Conservation (phyloP, 441 rosid species). For the Croton setiger region DNA sequence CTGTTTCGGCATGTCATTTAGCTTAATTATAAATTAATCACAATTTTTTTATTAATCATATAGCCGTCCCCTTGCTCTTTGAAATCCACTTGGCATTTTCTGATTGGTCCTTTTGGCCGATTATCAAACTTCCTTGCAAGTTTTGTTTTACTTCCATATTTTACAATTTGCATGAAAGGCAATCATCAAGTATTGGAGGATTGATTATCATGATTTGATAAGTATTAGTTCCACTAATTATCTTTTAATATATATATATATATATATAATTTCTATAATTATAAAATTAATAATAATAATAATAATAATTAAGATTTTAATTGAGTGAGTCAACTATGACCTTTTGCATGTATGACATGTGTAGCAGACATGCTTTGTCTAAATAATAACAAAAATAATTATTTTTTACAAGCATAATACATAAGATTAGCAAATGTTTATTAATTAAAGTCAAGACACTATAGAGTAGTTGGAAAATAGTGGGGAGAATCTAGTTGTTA, state of each 20-base stretch:
- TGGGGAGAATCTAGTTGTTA: constrained; percentile 26
- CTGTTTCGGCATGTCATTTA: constrained; percentile 25
- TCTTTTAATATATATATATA: too few species aligned
- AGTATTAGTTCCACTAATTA: neutral
- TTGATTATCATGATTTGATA: constrained; percentile 15
- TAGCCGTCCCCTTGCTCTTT: constrained; percentile 28
- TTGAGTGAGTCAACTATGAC: constrained; percentile 28
- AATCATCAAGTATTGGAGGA: constrained; percentile 18
- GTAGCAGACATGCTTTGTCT: constrained; percentile 13
- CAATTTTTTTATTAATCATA: constrained; percentile 5
- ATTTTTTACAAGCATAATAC: constrained; percentile 9
- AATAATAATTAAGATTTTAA: neutral
- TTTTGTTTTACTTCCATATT: constrained; percentile 18
- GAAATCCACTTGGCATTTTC: constrained; percentile 32
- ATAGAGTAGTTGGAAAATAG: constrained; percentile 34
- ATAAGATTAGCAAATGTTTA: constrained; percentile 5
- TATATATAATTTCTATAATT: too few species aligned
- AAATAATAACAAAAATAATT: constrained; percentile 15
- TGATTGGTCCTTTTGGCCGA: constrained; percentile 20
- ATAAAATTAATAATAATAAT: too few species aligned
- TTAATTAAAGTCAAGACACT: constrained; percentile 33
- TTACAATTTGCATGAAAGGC: constrained; percentile 15
- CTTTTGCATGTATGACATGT: constrained; percentile 40
- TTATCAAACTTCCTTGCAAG: constrained; percentile 29
- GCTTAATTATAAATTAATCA: constrained; percentile 22